Percentiles rank a stretch among this genome's conserved stretches.
phyloP scores from a whole-genome alignment of 352 stramenopile genomes.

The Pythium plurisporium region DNA sequence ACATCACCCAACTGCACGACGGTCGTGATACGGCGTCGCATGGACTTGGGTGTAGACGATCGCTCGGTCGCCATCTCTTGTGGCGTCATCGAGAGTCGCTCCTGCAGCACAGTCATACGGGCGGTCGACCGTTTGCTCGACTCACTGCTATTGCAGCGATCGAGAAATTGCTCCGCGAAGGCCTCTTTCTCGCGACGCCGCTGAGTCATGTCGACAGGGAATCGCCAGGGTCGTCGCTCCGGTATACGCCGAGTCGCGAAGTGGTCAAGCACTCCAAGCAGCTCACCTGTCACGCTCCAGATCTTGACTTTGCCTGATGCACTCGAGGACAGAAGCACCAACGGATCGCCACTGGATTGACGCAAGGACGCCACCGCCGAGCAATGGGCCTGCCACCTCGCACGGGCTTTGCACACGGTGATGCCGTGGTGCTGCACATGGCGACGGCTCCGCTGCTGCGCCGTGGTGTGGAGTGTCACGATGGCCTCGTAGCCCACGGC shows the following conservation, averaged over 20 bases:
- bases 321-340: conserved; percentile 46
- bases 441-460: not conserved
- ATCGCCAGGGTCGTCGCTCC: conserved; percentile 41
- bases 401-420: not conserved
- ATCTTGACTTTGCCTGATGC: conserved; percentile 53
- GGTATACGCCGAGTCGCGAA: conserved; percentile 56
- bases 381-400: conserved; percentile 40
- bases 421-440: not conserved
- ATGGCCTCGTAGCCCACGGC: conserved; percentile 47
- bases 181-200: conserved; percentile 31
- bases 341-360: conserved; percentile 27
- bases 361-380: conserved; percentile 36
- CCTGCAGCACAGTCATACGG: conserved; percentile 42
- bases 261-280: conserved; percentile 53
- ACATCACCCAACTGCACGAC: conserved; percentile 5
- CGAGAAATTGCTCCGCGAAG: conserved; percentile 40
- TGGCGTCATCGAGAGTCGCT: conserved; percentile 40
- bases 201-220: conserved; percentile 50
- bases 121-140: conserved; percentile 17
- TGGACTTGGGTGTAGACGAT: conserved; percentile 1
- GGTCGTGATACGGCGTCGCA: conserved; percentile 4
- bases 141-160: conserved; percentile 14
- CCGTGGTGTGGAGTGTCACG: conserved; percentile 42
- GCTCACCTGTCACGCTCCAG: conserved; percentile 41
- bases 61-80: conserved; percentile 25